Percentiles rank a stretch among this genome's conserved stretches.
These are phyloP conservation scores for Capsicum rhomboideum DNA, from an alignment of 257 asterid genomes.

Conservation along the genomic window DNA sequence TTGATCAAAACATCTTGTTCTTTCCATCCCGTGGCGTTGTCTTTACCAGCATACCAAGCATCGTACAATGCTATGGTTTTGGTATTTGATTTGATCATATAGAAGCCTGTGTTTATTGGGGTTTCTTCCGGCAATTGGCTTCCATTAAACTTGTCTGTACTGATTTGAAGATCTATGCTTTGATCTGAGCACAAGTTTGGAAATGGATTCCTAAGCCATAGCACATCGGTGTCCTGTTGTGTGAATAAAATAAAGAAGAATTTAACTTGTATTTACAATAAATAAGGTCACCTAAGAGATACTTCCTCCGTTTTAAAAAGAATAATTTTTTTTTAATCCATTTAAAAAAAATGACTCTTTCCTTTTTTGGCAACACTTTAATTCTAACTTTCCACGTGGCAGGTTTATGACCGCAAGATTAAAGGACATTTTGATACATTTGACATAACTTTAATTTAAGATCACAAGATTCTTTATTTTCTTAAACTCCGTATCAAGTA, in stretches of 20 bases:
- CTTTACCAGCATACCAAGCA: constrained; percentile 40
- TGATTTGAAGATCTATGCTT: constrained; percentile 44
- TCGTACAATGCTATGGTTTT: constrained; percentile 42
- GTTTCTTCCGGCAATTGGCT: constrained; percentile 21
- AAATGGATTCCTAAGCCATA: constrained; percentile 68
- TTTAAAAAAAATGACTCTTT: no score
- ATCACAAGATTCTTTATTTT: no score
- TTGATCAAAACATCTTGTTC: constrained; percentile 56
- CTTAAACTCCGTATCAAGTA: no score
- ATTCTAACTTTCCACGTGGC: no score
- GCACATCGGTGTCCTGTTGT: constrained; percentile 50
- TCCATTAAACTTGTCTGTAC: constrained; percentile 44
- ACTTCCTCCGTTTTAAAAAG: no score
- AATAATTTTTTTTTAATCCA: no score
- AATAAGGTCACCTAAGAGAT: background rate
- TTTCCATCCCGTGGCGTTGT: constrained; percentile 31
- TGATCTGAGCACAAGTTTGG: constrained; percentile 21
- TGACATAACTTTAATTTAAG: no score
- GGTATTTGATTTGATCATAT: constrained; percentile 39
- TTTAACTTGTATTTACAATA: background rate
- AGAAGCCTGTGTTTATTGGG: constrained; percentile 62
- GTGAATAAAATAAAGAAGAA: background rate
- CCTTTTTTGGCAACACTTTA: no score
- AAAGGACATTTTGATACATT: no score
- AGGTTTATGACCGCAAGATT: no score